Percentiles rank a stretch among this genome's conserved stretches.
Conservation (phyloP, 495 filamentous ascomycete genomes). For the Hypoxylon lienhwacheense region DNA sequence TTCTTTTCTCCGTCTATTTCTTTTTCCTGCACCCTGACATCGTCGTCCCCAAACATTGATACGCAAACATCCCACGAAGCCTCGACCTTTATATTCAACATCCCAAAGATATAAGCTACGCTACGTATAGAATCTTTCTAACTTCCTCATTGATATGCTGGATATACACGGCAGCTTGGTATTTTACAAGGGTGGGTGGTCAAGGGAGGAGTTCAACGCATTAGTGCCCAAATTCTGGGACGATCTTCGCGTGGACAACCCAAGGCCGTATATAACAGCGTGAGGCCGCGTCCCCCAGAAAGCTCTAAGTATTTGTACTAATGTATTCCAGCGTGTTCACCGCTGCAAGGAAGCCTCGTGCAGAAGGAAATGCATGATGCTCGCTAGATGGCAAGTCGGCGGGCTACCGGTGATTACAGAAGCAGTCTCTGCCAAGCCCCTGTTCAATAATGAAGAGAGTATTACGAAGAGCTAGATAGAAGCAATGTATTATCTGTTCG, state of each 20-base stretch:
- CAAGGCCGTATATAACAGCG: slow-evolving; percentile 35
- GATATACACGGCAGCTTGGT: slow-evolving; percentile 33
- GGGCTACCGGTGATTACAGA: too few relatives aligned
- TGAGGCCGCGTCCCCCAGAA: slow-evolving; percentile 12
- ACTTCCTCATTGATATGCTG: slow-evolving; percentile 3
- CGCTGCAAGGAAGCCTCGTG: slow-evolving; percentile 37
- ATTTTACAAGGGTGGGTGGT: slow-evolving; percentile 36
- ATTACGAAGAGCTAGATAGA: too few relatives aligned
- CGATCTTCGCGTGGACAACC: slow-evolving; percentile 12
- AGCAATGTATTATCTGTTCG: too few relatives aligned
- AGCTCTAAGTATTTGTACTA: background rate
- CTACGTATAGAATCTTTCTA: slow-evolving; percentile 7
- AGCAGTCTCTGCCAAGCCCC: too few relatives aligned
- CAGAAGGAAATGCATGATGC: slow-evolving; percentile 2
- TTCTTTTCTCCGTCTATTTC: background rate
- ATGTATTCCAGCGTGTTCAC: slow-evolving; percentile 31
- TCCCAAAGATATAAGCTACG: too few relatives aligned
- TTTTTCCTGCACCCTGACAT: background rate
- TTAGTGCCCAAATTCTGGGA: slow-evolving; percentile 28
- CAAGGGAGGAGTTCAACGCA: slow-evolving; percentile 27
- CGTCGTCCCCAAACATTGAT: background rate
- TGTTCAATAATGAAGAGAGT: too few relatives aligned
- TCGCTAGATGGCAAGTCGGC: too few relatives aligned
- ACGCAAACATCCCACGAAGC: background rate
- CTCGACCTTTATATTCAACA: too few relatives aligned